A percentile compares a stretch with the other conserved stretches of the same genome.
These are phyloP conservation scores for Nectriaceae sp. DNA, from an alignment of 2,329 filamentous ascomycete species.

Conservation along the genomic window DNA sequence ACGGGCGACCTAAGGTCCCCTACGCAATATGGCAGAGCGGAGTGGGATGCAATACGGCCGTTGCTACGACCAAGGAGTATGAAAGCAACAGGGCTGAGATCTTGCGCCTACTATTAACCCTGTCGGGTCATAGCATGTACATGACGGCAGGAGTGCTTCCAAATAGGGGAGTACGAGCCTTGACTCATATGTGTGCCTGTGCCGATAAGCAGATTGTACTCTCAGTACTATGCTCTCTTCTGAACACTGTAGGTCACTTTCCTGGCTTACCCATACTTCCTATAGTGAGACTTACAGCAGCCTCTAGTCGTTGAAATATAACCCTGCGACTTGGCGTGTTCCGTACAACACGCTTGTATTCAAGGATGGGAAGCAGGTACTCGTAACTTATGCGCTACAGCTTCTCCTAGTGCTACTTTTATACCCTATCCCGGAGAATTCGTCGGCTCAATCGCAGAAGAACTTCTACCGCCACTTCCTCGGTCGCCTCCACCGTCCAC, in stretches of 20 bases:
- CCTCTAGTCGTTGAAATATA: slow-evolving; percentile 84
- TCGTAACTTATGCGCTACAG: slow-evolving; percentile 91
- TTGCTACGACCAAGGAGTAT: slow-evolving; percentile 86
- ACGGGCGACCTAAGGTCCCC: slow-evolving; percentile 76
- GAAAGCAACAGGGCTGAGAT: slow-evolving; percentile 94
- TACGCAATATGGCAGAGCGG: slow-evolving; percentile 98
- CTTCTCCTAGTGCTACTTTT: slow-evolving; percentile 82
- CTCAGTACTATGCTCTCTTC: slow-evolving; percentile 84
- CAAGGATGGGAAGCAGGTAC: slow-evolving; percentile 84
- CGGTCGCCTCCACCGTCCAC: slow-evolving; percentile 84
- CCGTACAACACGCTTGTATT: slow-evolving; percentile 93
- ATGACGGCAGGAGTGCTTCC: slow-evolving; percentile 79
- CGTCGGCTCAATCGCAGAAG: slow-evolving; percentile 66
- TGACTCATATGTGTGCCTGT: slow-evolving; percentile 87
- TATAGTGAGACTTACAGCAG: slow-evolving; percentile 11
- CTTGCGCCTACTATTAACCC: slow-evolving; percentile 78
- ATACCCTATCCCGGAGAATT: slow-evolving; percentile 83
- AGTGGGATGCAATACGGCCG: slow-evolving; percentile 88
- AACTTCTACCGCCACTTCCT: slow-evolving; percentile 95
- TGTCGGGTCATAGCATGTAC: slow-evolving; percentile 93
- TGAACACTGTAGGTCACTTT: slow-evolving; percentile 75
- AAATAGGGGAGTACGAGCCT: slow-evolving; percentile 76
- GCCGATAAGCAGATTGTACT: slow-evolving; percentile 90
- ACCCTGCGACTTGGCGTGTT: slow-evolving; percentile 89
- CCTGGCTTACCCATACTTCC: background rate